A percentile compares a stretch with the other conserved stretches of the same genome.
Conservation (phyloP, 2,329 filamentous ascomycete genomes). For the Calonectria crousiana region DNA sequence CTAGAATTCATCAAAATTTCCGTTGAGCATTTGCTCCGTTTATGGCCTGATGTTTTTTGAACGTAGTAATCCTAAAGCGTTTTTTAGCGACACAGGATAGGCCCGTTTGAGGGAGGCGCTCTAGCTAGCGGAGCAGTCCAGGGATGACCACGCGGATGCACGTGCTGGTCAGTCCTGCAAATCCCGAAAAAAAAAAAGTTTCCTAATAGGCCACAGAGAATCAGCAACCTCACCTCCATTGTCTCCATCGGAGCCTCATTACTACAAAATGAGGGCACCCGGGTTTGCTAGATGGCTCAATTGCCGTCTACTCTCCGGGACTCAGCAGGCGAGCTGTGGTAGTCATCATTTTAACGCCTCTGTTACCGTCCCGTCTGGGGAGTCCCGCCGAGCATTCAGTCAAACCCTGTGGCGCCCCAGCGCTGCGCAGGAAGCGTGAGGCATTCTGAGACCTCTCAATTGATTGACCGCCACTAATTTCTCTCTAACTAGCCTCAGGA, state of each 20-base stretch:
- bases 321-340: constrained; percentile 43
- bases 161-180: constrained; percentile 40
- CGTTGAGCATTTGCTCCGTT: neutral
- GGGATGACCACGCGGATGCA: constrained; percentile 24
- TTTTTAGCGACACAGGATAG: constrained; percentile 2
- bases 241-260: constrained; percentile 38
- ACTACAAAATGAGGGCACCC: constrained; percentile 54
- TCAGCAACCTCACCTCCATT: constrained; percentile 43
- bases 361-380: constrained; percentile 35
- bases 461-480: constrained; percentile 30
- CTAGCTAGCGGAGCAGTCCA: neutral
- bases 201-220: constrained; percentile 39
- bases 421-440: constrained; percentile 59
- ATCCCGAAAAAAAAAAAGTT: constrained; percentile 49
- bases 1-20: neutral
- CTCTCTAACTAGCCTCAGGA: constrained; percentile 54
- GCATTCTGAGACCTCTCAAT: neutral
- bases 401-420: constrained; percentile 46
- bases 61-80: neutral
- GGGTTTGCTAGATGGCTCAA: constrained; percentile 56
- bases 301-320: constrained; percentile 51
- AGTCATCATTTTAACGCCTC: constrained; percentile 45
- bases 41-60: neutral
- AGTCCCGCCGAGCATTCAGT: constrained; percentile 49
- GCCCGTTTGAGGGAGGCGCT: constrained; percentile 4